Percentiles rank a stretch among this genome's conserved stretches.
Evolutionary conservation across 2,329 filamentous ascomycete genomes (phyloP).

Genomic region (Dactylellina parvicollis): DNA sequence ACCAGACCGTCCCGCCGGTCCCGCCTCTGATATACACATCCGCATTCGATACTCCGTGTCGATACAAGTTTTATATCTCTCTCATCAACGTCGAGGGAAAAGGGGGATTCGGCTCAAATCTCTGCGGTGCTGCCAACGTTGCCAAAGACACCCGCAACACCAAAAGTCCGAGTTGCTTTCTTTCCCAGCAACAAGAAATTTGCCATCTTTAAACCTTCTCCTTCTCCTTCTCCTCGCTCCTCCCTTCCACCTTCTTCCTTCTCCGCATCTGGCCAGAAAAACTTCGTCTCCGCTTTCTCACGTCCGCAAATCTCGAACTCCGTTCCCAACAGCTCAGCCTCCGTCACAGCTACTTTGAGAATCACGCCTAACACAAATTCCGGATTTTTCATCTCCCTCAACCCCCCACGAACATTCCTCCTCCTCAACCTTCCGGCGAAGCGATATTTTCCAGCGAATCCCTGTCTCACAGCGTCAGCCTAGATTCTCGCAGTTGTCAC

Average conservation of each 20-base stretch:
- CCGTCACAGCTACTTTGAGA: slow-evolving; percentile 19
- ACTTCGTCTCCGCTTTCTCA: slow-evolving; percentile 28
- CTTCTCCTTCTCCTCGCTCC: slow-evolving; percentile 1
- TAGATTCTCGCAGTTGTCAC: slow-evolving; percentile 39
- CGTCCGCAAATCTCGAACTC: slow-evolving; percentile 3
- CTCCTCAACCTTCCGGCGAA: slow-evolving; percentile 52
- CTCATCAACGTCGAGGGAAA: background rate
- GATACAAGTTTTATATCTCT: no score
- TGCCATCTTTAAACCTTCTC: slow-evolving; percentile 20
- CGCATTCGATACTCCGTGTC: no score
- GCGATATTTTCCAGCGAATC: slow-evolving; percentile 43
- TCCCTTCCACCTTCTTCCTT: slow-evolving; percentile 13
- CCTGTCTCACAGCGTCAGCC: slow-evolving; percentile 33
- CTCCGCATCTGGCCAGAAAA: slow-evolving; percentile 51
- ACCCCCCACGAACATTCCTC: slow-evolving; percentile 42
- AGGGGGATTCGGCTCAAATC: no score
- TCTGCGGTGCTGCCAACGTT: no score
- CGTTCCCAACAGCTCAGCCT: background rate
- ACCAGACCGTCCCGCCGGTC: background rate
- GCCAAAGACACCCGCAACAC: slow-evolving; percentile 29
- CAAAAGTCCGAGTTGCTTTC: slow-evolving; percentile 23
- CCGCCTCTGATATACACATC: background rate
- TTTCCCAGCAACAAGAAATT: slow-evolving; percentile 24
- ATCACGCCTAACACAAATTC: slow-evolving; percentile 21
- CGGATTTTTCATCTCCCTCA: slow-evolving; percentile 21